phyloP scores from a whole-genome alignment of 1,139 yeast genomes.

The Yamadazyma pseudoaaseri region DNA sequence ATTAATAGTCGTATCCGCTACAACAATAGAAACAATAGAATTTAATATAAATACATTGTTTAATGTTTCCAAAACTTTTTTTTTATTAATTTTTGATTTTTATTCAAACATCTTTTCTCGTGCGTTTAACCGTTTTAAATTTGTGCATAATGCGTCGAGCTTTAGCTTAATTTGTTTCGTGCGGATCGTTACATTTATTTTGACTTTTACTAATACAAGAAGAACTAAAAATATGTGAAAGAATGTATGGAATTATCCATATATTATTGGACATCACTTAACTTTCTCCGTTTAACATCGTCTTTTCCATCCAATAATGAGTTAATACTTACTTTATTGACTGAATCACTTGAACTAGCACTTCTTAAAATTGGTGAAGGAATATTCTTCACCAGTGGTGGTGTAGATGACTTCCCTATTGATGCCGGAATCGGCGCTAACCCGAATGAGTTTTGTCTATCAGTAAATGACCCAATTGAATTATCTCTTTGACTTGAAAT shows the following conservation, averaged over 20 bases:
- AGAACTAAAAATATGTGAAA: slow-evolving; percentile 2
- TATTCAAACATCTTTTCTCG: no score
- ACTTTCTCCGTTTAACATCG: slow-evolving; percentile 15
- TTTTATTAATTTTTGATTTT: no score
- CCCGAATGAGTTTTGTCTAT: slow-evolving; percentile 4
- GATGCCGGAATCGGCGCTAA: slow-evolving; percentile 9
- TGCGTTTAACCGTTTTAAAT: no score
- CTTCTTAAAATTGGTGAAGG: slow-evolving; percentile 19
- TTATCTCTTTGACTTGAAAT: slow-evolving; percentile 29
- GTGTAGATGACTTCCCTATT: slow-evolving; percentile 4
- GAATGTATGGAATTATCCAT: no score
- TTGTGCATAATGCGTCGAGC: neutral
- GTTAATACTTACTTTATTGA: slow-evolving; percentile 28
- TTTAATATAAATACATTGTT: no score
- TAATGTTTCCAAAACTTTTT: no score
- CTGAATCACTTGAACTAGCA: slow-evolving; percentile 11
- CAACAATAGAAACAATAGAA: no score
- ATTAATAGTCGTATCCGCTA: no score
- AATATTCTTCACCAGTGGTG: slow-evolving; percentile 5
- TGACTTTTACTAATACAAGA: slow-evolving; percentile 3
- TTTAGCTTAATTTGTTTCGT: no score
- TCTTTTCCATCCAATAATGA: slow-evolving; percentile 25
- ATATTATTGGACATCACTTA: slow-evolving; percentile 10
- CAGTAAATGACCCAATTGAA: slow-evolving; percentile 12
- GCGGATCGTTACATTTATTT: slow-evolving; percentile 1